Evolutionary conservation across 331 rosid genomes (phyloP), one percentile per base, ranked within the genome.

Genomic region (Dryas integrifolia): DNA sequence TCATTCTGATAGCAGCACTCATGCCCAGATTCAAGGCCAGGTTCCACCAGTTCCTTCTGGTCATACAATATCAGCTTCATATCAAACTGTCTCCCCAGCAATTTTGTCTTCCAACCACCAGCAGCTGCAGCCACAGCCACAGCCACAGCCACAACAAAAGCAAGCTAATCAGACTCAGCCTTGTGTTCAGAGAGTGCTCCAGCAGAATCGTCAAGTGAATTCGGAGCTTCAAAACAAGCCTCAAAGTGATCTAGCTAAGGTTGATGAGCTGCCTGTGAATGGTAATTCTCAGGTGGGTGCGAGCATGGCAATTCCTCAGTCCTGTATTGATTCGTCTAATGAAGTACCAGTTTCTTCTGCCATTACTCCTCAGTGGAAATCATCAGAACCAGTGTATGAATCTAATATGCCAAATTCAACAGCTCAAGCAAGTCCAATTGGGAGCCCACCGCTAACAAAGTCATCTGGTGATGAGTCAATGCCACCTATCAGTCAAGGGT

Each of bases 311-410:
- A 72, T 77, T 79, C 81, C 90, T 80, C 87, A 76, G 73, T 82
- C 86, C 47, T 77, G 86, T 74, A 62, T 64, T 68, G 90, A 89
- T 83, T 79, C 89, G 14, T 66, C 86, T 24, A 79, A 73, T 82
- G 74, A 63, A 45, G 85, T 60, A 53, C 73, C 92, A 9, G 87
- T 67, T 76, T 72, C 82, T 72, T 82, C 92, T 78, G 61, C 82
- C 35, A 78, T 61, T 53, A 78, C 91, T 75, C 95, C 91, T 75
- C 95, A 85, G 82, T 83, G 87, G 92, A 89, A 89, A 77, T 81
- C 90, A 45, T 86, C 96, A n/a, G 98, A 91, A 70, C 56, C 79
- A 21, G 77, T 72, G 12, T 81, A 75, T 79, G 95, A 84, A 75
- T 85, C 97, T 66, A 77, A 74, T 76, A 51, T 77, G 47, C 77